phyloP scores from a whole-genome alignment of 2,329 filamentous ascomycete genomes.

The Paecilomyces variotii region DNA sequence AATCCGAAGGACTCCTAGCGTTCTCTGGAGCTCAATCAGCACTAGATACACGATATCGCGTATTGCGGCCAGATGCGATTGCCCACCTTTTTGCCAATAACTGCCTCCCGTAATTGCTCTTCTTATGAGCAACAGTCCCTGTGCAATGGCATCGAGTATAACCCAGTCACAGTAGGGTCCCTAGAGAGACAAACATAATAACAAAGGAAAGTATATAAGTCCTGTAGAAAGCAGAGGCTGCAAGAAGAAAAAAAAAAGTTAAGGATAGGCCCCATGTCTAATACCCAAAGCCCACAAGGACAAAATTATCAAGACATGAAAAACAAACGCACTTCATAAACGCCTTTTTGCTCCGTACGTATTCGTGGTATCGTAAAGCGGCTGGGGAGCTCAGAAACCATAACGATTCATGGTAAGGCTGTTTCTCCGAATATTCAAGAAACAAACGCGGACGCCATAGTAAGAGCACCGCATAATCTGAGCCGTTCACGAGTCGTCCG shows the following conservation, averaged over 20 bases:
- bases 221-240: not conserved
- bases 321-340: not conserved
- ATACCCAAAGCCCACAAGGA: not conserved
- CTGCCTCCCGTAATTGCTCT: too few species aligned
- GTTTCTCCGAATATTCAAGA: not conserved
- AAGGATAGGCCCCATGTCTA: not conserved
- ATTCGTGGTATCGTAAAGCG: not conserved
- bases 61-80: too few species aligned
- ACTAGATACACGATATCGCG: too few species aligned
- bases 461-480: not conserved
- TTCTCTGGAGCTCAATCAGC: too few species aligned
- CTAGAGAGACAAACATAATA: not conserved
- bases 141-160: too few species aligned
- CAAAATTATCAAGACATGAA: not conserved
- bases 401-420: not conserved
- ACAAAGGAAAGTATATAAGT: not conserved
- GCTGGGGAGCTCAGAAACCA: not conserved
- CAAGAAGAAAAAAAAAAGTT: not conserved
- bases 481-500: conserved; percentile 18
- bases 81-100: too few species aligned
- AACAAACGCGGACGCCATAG: not conserved
- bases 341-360: not conserved
- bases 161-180: not conserved
- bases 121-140: too few species aligned
- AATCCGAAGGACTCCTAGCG: too few species aligned